Conservation (phyloP, 352 stramenopile genomes). For the Globisporangium middletonii region DNA sequence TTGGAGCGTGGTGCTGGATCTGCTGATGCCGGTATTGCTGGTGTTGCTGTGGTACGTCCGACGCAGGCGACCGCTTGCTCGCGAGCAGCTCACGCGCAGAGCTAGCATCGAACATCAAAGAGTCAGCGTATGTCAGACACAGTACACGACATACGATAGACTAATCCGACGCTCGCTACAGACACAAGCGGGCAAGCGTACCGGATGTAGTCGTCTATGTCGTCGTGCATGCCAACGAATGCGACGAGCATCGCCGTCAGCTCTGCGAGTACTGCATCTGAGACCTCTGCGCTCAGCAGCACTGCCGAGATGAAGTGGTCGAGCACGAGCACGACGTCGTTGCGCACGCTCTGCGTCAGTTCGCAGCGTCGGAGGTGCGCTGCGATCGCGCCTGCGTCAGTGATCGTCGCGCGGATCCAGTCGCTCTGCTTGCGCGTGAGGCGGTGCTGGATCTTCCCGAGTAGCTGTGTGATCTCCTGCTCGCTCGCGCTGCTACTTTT, state of each 20-base stretch:
- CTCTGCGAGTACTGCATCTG: conserved; percentile 23
- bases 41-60: conserved; percentile 7
- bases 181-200: conserved; percentile 5
- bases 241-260: conserved; percentile 36
- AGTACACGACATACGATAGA: not conserved
- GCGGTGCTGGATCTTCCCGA: conserved; percentile 51
- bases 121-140: not conserved
- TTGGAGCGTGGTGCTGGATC: too few species aligned
- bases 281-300: conserved; percentile 40
- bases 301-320: conserved; percentile 70
- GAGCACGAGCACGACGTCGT: conserved; percentile 54
- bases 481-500: conserved; percentile 1
- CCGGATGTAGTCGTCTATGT: conserved; percentile 61
- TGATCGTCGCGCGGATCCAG: conserved; percentile 62
- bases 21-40: not conserved
- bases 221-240: conserved; percentile 27
- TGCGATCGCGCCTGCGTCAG: conserved; percentile 37
- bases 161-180: too few species aligned
- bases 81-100: conserved; percentile 31
- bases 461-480: conserved; percentile 36
- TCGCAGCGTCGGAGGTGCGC: conserved; percentile 24
- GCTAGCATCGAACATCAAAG: conserved; percentile 7
- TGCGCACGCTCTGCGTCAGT: conserved; percentile 35
- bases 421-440: conserved; percentile 57
- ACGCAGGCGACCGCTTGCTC: conserved; percentile 22